Evolutionary conservation across 192 early-diverging fungal species (phyloP).

Genomic region (Podila epigama): DNA sequence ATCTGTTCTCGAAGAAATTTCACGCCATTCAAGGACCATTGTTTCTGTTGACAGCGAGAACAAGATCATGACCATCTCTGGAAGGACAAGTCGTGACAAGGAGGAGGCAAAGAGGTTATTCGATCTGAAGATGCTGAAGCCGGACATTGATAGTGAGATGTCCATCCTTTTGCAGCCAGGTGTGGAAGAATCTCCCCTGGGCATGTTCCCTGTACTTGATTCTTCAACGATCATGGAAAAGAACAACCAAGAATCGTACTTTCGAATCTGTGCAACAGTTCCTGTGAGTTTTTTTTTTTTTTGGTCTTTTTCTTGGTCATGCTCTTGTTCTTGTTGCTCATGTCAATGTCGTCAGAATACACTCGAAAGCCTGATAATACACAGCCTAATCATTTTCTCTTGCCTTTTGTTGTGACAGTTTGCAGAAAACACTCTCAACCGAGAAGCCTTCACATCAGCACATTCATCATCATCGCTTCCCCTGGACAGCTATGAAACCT

Average conservation of each 20-base stretch:
- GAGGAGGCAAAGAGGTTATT: constrained; percentile 44
- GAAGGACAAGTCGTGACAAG: constrained; percentile 16
- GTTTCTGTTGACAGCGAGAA: constrained; percentile 15
- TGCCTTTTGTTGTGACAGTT: constrained; percentile 3
- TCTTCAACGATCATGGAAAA: constrained; percentile 17
- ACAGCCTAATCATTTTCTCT: not conserved
- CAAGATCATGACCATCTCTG: constrained; percentile 17
- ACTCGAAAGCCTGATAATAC: not conserved
- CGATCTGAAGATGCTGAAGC: constrained; percentile 27
- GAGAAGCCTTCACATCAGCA: constrained; percentile 7
- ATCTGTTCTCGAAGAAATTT: constrained; percentile 29
- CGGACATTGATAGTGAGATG: not conserved
- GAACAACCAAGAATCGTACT: constrained; percentile 23
- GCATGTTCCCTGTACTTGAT: constrained; percentile 37
- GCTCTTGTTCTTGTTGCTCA: too few species aligned
- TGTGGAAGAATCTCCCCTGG: constrained; percentile 11
- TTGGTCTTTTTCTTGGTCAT: too few species aligned
- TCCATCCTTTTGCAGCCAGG: constrained; percentile 20
- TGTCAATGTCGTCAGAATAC: too few species aligned
- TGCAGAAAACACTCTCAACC: not conserved
- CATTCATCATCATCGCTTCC: constrained; percentile 2
- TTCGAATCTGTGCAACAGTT: constrained; percentile 18
- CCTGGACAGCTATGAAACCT: constrained; percentile 8
- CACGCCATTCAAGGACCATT: constrained; percentile 31
- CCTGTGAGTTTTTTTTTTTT: constrained; percentile 9